Percentiles rank a stretch among this genome's conserved stretches.
Conservation (phyloP, 2,329 filamentous ascomycete genomes). For the Cladosporium halotolerans region DNA sequence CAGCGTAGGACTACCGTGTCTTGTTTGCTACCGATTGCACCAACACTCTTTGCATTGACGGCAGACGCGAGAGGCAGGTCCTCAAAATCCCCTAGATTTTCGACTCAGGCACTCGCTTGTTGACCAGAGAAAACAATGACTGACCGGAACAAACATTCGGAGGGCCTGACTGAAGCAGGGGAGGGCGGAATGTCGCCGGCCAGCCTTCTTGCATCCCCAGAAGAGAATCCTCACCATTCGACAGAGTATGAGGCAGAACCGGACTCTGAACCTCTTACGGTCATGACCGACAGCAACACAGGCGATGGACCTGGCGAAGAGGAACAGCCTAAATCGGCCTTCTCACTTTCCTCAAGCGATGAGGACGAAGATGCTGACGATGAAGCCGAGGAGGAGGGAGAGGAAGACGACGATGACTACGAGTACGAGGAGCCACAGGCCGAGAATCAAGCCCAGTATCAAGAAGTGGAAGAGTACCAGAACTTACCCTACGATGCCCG, state of each 20-base stretch:
- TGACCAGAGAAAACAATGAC: background rate
- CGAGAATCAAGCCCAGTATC: background rate
- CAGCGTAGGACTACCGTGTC: background rate
- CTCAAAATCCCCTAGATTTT: background rate
- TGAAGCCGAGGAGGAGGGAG: background rate
- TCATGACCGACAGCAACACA: background rate
- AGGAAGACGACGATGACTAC: background rate
- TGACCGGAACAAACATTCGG: background rate
- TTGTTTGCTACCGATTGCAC: conserved; percentile 2
- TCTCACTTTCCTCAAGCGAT: conserved; percentile 2
- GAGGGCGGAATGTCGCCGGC: too few relatives aligned
- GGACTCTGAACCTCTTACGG: background rate
- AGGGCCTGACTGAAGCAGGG: background rate
- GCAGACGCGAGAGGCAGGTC: conserved; percentile 5
- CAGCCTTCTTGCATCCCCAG: too few relatives aligned
- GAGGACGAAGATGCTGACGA: background rate
- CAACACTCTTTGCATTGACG: background rate
- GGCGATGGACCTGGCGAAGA: background rate
- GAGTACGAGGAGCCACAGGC: background rate
- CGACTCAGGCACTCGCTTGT: background rate
- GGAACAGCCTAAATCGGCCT: background rate
- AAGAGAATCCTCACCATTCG: background rate
- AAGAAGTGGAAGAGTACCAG: too few relatives aligned
- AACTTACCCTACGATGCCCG: too few relatives aligned
- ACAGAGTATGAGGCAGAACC: background rate